These are phyloP conservation scores for Lecanicillium sp. DNA, from an alignment of 2,329 filamentous ascomycete species.

Conservation along the genomic window DNA sequence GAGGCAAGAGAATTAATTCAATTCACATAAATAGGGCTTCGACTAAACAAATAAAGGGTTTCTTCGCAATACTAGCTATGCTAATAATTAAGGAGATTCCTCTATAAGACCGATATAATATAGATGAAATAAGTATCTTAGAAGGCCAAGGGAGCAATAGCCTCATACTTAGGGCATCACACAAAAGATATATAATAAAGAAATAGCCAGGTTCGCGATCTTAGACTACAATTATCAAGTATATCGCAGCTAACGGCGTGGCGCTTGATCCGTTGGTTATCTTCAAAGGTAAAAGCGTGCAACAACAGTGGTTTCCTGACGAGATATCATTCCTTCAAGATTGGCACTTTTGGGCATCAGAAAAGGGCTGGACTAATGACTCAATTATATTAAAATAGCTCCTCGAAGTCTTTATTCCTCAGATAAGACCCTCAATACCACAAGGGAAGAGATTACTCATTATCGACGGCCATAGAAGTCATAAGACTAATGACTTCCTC, in stretches of 20 bases:
- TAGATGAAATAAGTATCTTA: conserved; percentile 4
- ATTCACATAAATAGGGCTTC: not conserved
- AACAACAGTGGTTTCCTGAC: conserved; percentile 5
- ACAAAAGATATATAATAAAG: not conserved
- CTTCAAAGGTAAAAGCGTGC: conserved; percentile 3
- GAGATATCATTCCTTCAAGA: not conserved
- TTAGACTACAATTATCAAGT: conserved; percentile 7
- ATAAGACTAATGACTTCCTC: conserved; percentile 3
- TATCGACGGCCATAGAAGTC: conserved; percentile 3
- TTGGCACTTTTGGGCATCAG: not conserved
- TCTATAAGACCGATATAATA: conserved; percentile 4
- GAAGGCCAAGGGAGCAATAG: not conserved
- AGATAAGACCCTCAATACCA: not conserved
- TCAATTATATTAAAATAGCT: not conserved
- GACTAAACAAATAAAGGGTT: too few species aligned
- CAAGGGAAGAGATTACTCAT: not conserved
- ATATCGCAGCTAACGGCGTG: not conserved
- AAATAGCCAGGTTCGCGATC: not conserved
- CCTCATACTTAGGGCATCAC: not conserved
- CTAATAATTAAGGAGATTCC: not conserved
- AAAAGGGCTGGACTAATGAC: not conserved
- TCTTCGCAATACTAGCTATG: not conserved
- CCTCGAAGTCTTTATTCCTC: not conserved
- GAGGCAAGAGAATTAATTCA: not conserved
- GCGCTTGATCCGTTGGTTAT: conserved; percentile 1